Conservation (phyloP, 495 filamentous ascomycete genomes). For the Poronia punctata region DNA sequence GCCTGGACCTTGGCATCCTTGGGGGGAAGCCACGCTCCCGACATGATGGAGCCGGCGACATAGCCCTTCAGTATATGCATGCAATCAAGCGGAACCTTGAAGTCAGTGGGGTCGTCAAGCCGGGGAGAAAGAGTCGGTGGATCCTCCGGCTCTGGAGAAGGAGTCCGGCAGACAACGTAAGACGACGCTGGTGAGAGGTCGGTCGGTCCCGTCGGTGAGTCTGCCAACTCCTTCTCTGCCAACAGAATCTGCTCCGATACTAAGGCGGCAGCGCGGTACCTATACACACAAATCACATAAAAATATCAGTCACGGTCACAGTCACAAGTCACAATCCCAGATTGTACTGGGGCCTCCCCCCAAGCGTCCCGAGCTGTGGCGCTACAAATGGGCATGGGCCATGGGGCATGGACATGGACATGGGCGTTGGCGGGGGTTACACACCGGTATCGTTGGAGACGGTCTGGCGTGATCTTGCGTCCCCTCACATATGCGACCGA, state of each 20-base stretch:
- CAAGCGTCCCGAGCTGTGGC: no score
- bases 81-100: conserved; percentile 25
- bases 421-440: neutral
- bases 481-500: conserved; percentile 28
- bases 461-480: conserved; percentile 25
- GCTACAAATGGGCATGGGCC: no score
- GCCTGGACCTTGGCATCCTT: conserved; percentile 15
- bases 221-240: conserved; percentile 13
- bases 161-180: conserved; percentile 28
- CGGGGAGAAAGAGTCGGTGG: conserved; percentile 21
- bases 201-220: neutral
- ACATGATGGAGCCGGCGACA: conserved; percentile 24
- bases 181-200: neutral
- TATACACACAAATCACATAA: neutral
- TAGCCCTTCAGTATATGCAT: conserved; percentile 26
- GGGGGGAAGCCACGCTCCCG: conserved; percentile 18
- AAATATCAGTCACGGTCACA: conserved; percentile 3
- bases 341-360: no score
- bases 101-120: conserved; percentile 20
- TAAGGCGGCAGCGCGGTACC: conserved; percentile 22
- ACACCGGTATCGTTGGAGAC: conserved; percentile 28
- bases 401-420: no score
- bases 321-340: no score
- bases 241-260: conserved; percentile 20
- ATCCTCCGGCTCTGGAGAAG: conserved; percentile 20